Conservation (phyloP, 495 filamentous ascomycete genomes). For the Extremus antarcticus region DNA sequence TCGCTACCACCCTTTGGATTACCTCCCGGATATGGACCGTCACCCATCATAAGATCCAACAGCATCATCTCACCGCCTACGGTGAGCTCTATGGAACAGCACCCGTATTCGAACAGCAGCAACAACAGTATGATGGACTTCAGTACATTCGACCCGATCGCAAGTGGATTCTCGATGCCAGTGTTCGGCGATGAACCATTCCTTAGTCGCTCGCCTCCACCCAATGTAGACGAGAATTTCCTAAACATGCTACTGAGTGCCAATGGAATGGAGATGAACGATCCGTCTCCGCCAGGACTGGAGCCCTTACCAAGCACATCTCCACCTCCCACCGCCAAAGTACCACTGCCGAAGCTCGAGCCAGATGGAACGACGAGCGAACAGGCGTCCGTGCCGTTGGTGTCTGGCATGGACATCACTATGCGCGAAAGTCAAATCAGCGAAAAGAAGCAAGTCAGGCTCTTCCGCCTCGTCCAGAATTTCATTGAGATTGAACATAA, state of each 20-base stretch:
- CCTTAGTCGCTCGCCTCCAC: conserved; percentile 67
- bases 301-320: conserved; percentile 1
- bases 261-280: conserved; percentile 22
- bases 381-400: neutral
- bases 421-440: conserved; percentile 52
- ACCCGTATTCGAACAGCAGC: conserved; percentile 13
- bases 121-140: conserved; percentile 17
- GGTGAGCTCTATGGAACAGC: conserved; percentile 9
- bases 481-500: conserved; percentile 76
- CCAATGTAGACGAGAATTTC: conserved; percentile 84
- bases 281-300: conserved; percentile 3
- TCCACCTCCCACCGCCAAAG: neutral
- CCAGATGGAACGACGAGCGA: conserved; percentile 10
- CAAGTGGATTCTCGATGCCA: conserved; percentile 29
- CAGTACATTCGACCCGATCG: conserved; percentile 17
- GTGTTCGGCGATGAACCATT: conserved; percentile 45
- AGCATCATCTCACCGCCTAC: conserved; percentile 12
- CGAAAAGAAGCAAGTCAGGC: conserved; percentile 72
- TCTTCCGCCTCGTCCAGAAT: conserved; percentile 75
- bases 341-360: conserved; percentile 11
- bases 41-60: conserved; percentile 1
- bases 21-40: conserved; percentile 4
- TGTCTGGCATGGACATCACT: conserved; percentile 10
- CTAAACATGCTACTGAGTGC: conserved; percentile 67
- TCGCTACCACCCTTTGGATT: conserved; percentile 18